Conservation (phyloP, 2,329 filamentous ascomycete genomes). For the Pseudopyricularia cyperi region DNA sequence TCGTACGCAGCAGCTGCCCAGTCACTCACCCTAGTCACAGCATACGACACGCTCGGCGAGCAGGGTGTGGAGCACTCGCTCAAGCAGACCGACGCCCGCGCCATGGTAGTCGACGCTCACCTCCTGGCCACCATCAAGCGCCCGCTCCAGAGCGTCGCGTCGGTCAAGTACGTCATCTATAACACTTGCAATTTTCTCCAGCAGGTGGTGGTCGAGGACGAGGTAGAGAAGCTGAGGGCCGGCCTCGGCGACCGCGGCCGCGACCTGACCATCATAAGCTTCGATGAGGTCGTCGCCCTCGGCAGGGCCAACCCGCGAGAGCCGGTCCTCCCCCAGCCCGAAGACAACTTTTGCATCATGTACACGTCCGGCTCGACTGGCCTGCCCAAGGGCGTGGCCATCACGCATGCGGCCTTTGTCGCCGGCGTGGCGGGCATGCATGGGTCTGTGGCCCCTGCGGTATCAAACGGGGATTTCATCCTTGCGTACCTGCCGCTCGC, state of each 20-base stretch:
- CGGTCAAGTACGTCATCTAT: constrained; percentile 48
- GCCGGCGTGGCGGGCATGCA: constrained; percentile 76
- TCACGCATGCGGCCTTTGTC: constrained; percentile 69
- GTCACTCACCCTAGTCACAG: constrained; percentile 83
- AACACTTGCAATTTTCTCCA: constrained; percentile 21
- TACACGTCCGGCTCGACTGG: constrained; percentile 86
- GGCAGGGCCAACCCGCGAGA: constrained; percentile 58
- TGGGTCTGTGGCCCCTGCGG: constrained; percentile 61
- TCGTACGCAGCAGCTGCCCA: constrained; percentile 71
- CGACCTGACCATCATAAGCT: constrained; percentile 37
- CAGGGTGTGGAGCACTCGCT: constrained; percentile 78
- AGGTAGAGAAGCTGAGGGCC: constrained; percentile 42
- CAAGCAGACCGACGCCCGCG: constrained; percentile 63
- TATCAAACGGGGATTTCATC: constrained; percentile 65
- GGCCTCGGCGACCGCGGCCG: constrained; percentile 24
- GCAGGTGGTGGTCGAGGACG: constrained; percentile 17
- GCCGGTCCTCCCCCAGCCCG: constrained; percentile 55
- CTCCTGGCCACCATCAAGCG: constrained; percentile 49
- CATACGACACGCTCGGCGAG: constrained; percentile 84
- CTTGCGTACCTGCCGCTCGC: constrained; percentile 88
- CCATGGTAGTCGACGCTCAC: constrained; percentile 79
- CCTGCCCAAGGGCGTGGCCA: constrained; percentile 74
- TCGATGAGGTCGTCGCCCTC: constrained; percentile 39
- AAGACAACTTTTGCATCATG: constrained; percentile 75
- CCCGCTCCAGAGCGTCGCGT: constrained; percentile 41